Evolutionary conservation across 495 filamentous ascomycete species (phyloP).

Genomic region (Lophiotrema nucula): DNA sequence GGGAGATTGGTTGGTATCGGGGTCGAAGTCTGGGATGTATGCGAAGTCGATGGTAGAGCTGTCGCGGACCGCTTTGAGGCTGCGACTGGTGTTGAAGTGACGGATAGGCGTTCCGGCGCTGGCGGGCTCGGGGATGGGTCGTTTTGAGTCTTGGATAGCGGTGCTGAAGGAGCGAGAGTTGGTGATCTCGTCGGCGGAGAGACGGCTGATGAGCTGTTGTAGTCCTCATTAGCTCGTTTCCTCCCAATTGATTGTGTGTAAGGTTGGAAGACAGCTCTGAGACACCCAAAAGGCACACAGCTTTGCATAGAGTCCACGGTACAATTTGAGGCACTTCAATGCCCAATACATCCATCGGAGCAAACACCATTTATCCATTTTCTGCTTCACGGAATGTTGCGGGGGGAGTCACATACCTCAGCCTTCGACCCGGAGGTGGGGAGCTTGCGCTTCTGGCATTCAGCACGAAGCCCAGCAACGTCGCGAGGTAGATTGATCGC

Average conservation of each 20-base stretch:
- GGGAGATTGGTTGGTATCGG: slow-evolving; percentile 41
- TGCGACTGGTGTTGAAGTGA: slow-evolving; percentile 60
- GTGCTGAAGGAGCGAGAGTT: slow-evolving; percentile 57
- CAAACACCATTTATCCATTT: too few relatives aligned
- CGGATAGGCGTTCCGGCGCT: slow-evolving; percentile 43
- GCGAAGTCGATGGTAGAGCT: slow-evolving; percentile 63
- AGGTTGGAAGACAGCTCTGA: not conserved
- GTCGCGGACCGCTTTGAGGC: slow-evolving; percentile 56
- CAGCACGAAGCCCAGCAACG: slow-evolving; percentile 37
- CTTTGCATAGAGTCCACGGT: too few relatives aligned
- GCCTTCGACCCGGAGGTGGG: slow-evolving; percentile 56
- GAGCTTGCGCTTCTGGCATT: slow-evolving; percentile 47
- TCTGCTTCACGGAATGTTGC: not conserved
- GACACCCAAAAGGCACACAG: too few relatives aligned
- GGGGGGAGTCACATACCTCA: slow-evolving; percentile 43
- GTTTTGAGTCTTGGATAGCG: slow-evolving; percentile 44
- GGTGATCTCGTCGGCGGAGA: slow-evolving; percentile 53
- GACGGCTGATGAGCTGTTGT: slow-evolving; percentile 52
- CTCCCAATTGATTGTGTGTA: not conserved
- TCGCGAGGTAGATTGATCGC: slow-evolving; percentile 39
- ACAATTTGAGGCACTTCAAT: too few relatives aligned
- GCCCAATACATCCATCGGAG: too few relatives aligned
- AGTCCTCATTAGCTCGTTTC: slow-evolving; percentile 38
- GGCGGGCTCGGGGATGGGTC: slow-evolving; percentile 20
- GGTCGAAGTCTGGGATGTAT: slow-evolving; percentile 56